phyloP scores from a whole-genome alignment of 768 basidiomycete species.

The Russula virescens region DNA sequence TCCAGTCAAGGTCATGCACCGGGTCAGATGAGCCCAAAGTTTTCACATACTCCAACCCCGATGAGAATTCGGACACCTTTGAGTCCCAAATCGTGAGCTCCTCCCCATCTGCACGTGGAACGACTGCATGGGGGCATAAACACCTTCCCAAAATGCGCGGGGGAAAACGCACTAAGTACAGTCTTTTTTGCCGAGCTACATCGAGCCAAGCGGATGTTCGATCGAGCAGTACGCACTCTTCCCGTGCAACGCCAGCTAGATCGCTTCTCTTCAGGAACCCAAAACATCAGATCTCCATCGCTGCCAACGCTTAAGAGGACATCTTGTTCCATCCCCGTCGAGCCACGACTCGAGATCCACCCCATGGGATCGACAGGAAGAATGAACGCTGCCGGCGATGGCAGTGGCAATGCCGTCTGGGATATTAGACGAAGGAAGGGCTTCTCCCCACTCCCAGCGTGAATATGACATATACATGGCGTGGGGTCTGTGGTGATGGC shows the following conservation, averaged over 20 bases:
- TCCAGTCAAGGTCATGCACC: constrained; percentile 88
- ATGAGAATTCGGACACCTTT: constrained; percentile 86
- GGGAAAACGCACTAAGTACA: constrained; percentile 57
- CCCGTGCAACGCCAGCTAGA: constrained; percentile 62
- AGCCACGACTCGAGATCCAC: constrained; percentile 43
- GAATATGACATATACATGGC: constrained; percentile 47
- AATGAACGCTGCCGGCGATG: constrained; percentile 41
- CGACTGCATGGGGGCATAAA: constrained; percentile 41
- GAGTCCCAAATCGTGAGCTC: constrained; percentile 97
- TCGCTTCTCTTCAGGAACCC: constrained; percentile 46
- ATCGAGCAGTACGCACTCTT: constrained; percentile 64
- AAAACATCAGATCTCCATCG: constrained; percentile 79
- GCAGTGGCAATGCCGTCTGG: constrained; percentile 48
- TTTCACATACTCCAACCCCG: constrained; percentile 73
- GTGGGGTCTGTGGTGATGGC: constrained; percentile 59
- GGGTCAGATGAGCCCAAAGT: constrained; percentile 47
- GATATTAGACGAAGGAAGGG: constrained; percentile 44
- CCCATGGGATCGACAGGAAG: constrained; percentile 86
- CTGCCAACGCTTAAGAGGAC: constrained; percentile 73
- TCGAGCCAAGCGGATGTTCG: constrained; percentile 59
- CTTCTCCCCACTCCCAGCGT: constrained; percentile 33
- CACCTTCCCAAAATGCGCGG: neutral
- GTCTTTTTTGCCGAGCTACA: constrained; percentile 94
- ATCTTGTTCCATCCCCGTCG: constrained; percentile 46
- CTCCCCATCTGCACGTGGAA: constrained; percentile 51